phyloP scores from a whole-genome alignment of 2,329 filamentous ascomycete species.

The Colletotrichum lini region DNA sequence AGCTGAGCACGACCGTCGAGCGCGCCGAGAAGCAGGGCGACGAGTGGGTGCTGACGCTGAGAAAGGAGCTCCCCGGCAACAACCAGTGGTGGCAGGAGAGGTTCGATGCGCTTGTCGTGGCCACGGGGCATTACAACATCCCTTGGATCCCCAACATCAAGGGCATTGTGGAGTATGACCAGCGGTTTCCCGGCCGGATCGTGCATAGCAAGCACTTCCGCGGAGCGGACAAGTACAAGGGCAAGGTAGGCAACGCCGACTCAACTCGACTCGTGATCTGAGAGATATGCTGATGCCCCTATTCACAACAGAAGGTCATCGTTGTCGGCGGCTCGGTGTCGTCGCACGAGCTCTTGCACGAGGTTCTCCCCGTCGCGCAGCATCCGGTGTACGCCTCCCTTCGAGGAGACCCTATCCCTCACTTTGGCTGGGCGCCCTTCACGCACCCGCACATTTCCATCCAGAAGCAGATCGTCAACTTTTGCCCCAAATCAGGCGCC shows the following conservation, averaged over 20 bases:
- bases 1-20: conserved; percentile 71
- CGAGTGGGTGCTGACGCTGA: conserved; percentile 65
- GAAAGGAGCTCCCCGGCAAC: conserved; percentile 55
- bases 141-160: conserved; percentile 58
- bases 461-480: conserved; percentile 59
- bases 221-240: conserved; percentile 46
- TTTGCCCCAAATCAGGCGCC: conserved; percentile 53
- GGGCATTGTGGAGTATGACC: conserved; percentile 56
- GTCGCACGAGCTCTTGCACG: conserved; percentile 69
- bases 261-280: too few relatives aligned
- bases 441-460: conserved; percentile 64
- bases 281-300: background rate
- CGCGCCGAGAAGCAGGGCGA: conserved; percentile 60
- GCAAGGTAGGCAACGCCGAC: conserved; percentile 39
- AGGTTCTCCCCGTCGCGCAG: conserved; percentile 61
- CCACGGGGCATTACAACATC: conserved; percentile 58
- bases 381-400: conserved; percentile 64
- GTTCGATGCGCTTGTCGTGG: conserved; percentile 59
- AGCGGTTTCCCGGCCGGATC: conserved; percentile 54
- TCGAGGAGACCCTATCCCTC: conserved; percentile 61
- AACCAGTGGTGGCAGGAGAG: conserved; percentile 58
- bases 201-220: conserved; percentile 59
- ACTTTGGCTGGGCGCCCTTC: conserved; percentile 71
- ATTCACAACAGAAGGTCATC: conserved; percentile 60
- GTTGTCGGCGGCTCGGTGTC: conserved; percentile 72